Base-by-base conservation (phyloP, 306 rosid genomes). In the Vigna trinervia region DNA sequence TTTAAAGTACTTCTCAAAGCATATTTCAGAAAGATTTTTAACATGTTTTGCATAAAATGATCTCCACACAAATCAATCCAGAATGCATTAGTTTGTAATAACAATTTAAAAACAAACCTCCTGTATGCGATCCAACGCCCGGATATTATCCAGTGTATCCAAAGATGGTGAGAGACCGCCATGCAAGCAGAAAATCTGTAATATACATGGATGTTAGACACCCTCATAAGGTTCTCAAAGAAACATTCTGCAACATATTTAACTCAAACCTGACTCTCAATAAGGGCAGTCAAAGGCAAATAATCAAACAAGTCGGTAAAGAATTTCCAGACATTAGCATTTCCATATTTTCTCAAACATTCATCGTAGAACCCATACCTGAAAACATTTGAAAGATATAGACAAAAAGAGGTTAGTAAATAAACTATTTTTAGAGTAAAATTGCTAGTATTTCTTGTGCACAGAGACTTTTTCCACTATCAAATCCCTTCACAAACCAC, bases 321-420 rank as follows among this genome's bases (percentile, higher is more conserved):
- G 81, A 74, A 87, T 82, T 94, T 94, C 98, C 98, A 94, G 77
- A 94, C 98, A 84, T 94, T 94, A 64, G 98, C 98, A 80, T 91
- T 94, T 75, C 98, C 98, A 69, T 94, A 94, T 82, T 94, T 94
- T 88, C 98, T 88, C 89, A 94, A 92, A 86, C 98, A 94, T 83
- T 94, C 98, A 6, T 94, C 98, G n/a, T 94, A 94, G 83, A 94
- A 94, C 58, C 98, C 98, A 90, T 94, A 94, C 89, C 98, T 94
- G 94, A 87, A 77, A 86, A 69, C 22, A 71, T 48, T 71, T 71
- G 39, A 83, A 36, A 65, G 38, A 69, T 34, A 57, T 9, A 19
- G 65, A 83, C 60, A 86, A 81, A 86, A 81, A 78, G 12, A 48
- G 70, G 65, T 53, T 57, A 71, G 82, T 78, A 48, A 59, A 76